A percentile compares a stretch with the other conserved stretches of the same genome.
phyloP scores from a whole-genome alignment of 768 basidiomycete species.

The Termitomyces sp. region DNA sequence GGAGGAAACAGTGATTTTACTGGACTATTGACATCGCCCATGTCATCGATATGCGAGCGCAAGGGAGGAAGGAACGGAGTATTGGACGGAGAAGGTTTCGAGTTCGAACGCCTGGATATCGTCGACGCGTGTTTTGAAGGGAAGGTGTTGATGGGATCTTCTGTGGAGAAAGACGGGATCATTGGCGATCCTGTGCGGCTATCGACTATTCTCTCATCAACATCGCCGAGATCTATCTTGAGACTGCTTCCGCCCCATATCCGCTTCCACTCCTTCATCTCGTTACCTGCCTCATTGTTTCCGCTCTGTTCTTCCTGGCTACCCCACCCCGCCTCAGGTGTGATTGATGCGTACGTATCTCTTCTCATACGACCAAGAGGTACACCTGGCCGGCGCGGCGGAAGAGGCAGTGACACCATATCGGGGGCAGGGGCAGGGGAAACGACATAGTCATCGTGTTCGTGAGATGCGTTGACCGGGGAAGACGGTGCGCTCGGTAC shows the following conservation, averaged over 20 bases:
- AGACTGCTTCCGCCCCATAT: slow-evolving; percentile 2
- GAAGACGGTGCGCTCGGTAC: background rate
- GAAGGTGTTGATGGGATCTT: slow-evolving; percentile 42
- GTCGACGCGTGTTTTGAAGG: slow-evolving; percentile 6
- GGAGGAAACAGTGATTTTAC: slow-evolving; percentile 15
- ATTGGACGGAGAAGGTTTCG: background rate
- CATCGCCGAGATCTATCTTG: slow-evolving; percentile 8
- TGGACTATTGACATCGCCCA: background rate
- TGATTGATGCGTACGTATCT: background rate
- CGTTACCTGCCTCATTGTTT: background rate
- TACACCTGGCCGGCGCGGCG: slow-evolving; percentile 24
- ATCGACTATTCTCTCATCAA: background rate
- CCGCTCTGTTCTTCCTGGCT: background rate
- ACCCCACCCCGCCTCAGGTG: background rate
- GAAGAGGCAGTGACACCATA: slow-evolving; percentile 31
- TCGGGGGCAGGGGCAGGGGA: slow-evolving; percentile 28
- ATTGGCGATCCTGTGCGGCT: slow-evolving; percentile 27
- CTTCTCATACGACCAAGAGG: background rate
- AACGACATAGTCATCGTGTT: slow-evolving; percentile 27
- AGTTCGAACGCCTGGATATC: background rate
- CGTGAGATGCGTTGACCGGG: background rate
- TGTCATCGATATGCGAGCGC: background rate
- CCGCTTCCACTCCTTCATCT: slow-evolving; percentile 4
- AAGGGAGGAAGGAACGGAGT: background rate
- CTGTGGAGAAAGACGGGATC: slow-evolving; percentile 46